Percentiles rank a stretch among this genome's conserved stretches.
phyloP scores from a whole-genome alignment of 257 asterid species.

The Petrea volubilis region DNA sequence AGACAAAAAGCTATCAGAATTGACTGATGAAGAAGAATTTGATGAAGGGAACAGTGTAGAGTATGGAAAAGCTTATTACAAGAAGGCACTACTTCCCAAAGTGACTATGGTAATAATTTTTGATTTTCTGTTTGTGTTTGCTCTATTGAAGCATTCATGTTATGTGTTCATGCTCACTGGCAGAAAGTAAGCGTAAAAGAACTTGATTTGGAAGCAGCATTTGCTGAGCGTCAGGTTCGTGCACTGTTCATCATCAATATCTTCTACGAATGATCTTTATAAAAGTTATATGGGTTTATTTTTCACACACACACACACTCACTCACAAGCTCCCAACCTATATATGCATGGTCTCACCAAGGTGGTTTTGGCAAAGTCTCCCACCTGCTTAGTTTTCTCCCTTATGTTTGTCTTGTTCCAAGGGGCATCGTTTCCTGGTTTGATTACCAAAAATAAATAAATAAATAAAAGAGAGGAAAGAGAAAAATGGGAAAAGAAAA shows the following conservation, averaged over 20 bases:
- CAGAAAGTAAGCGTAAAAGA: constrained; percentile 86
- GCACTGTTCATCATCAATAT: constrained; percentile 5
- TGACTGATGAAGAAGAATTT: constrained; percentile 74
- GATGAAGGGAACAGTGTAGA: constrained; percentile 67
- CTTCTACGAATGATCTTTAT: background rate
- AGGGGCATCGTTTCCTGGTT: too few relatives aligned
- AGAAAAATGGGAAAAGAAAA: too few relatives aligned
- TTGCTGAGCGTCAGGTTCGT: constrained; percentile 94
- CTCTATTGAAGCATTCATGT: constrained; percentile 23
- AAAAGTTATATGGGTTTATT: too few relatives aligned
- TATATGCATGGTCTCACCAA: too few relatives aligned
- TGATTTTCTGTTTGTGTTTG: background rate
- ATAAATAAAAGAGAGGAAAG: too few relatives aligned
- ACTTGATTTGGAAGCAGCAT: constrained; percentile 89
- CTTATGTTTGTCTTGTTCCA: too few relatives aligned
- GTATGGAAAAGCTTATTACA: constrained; percentile 67
- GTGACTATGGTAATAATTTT: constrained; percentile 57
- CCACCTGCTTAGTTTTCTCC: too few relatives aligned
- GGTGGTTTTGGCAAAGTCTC: too few relatives aligned
- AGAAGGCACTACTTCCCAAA: constrained; percentile 64
- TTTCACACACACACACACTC: too few relatives aligned
- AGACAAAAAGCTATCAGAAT: constrained; percentile 60
- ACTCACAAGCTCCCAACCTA: too few relatives aligned
- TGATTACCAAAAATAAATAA: too few relatives aligned
- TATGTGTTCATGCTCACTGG: constrained; percentile 25